These are phyloP conservation scores for Globisporangium emineosum DNA, from an alignment of 352 stramenopile genomes.

Conservation along the genomic window DNA sequence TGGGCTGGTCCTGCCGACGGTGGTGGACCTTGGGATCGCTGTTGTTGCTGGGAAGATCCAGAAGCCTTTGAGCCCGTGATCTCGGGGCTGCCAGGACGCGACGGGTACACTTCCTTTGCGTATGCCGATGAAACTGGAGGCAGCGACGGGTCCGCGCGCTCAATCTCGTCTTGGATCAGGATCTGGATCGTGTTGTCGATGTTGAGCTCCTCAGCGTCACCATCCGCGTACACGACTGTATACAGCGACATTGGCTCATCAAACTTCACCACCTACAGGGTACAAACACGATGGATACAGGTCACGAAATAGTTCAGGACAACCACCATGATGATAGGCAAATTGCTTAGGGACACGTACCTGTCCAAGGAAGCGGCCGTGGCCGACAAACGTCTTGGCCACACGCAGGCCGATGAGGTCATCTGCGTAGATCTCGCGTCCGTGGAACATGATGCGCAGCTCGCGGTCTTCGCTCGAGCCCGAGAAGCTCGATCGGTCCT, in stretches of 20 bases:
- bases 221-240: slow-evolving; percentile 84
- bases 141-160: slow-evolving; percentile 62
- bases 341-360: too few species aligned
- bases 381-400: slow-evolving; percentile 75
- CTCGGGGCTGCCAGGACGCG: slow-evolving; percentile 20
- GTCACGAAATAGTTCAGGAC: neutral
- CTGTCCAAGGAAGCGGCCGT: slow-evolving; percentile 82
- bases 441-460: slow-evolving; percentile 69
- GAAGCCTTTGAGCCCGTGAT: neutral
- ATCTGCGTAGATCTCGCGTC: slow-evolving; percentile 64
- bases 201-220: slow-evolving; percentile 73
- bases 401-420: slow-evolving; percentile 81
- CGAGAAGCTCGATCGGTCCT: slow-evolving; percentile 20
- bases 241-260: slow-evolving; percentile 63
- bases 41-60: neutral
- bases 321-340: too few species aligned
- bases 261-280: slow-evolving; percentile 68
- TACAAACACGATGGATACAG: neutral
- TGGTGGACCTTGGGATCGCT: slow-evolving; percentile 2
- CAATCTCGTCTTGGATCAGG: slow-evolving; percentile 85
- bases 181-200: slow-evolving; percentile 81
- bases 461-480: slow-evolving; percentile 38
- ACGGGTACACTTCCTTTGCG: slow-evolving; percentile 12
- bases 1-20: neutral
- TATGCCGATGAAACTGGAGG: slow-evolving; percentile 21